phyloP scores from a whole-genome alignment of 768 basidiomycete genomes.

The Guyanaporus albipodus region DNA sequence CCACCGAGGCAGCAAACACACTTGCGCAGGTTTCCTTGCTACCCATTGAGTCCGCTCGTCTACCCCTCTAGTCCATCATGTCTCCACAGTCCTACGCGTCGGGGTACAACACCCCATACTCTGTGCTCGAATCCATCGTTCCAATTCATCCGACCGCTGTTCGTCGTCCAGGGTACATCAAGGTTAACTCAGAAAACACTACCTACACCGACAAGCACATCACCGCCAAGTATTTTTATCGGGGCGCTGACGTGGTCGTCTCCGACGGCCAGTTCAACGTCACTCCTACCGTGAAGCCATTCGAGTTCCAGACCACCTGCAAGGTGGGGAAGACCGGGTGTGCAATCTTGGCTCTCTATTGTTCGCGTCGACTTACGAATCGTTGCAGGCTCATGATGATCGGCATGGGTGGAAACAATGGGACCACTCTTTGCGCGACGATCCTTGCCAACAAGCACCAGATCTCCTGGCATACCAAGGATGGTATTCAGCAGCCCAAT shows the following conservation, averaged over 20 bases:
- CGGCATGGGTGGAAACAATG: slow-evolving; percentile 97
- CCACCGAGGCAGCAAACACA: slow-evolving; percentile 85
- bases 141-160: slow-evolving; percentile 83
- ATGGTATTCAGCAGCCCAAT: slow-evolving; percentile 89
- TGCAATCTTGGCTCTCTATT: slow-evolving; percentile 30
- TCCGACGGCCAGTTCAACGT: slow-evolving; percentile 73
- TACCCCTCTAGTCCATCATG: slow-evolving; percentile 40
- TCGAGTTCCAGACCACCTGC: slow-evolving; percentile 88
- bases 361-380: neutral
- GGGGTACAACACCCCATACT: slow-evolving; percentile 70
- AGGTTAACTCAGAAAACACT: slow-evolving; percentile 79
- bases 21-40: slow-evolving; percentile 63
- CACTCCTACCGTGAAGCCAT: slow-evolving; percentile 74
- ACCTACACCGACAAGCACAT: slow-evolving; percentile 79
- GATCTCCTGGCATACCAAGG: slow-evolving; percentile 93
- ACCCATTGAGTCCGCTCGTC: slow-evolving; percentile 35
- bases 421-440: slow-evolving; percentile 88
- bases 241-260: slow-evolving; percentile 67
- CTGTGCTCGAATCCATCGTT: slow-evolving; percentile 63
- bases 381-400: slow-evolving; percentile 85
- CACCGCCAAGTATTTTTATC: slow-evolving; percentile 77
- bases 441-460: slow-evolving; percentile 94
- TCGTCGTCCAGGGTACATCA: slow-evolving; percentile 71
- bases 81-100: slow-evolving; percentile 45
- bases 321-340: slow-evolving; percentile 91